phyloP scores from a whole-genome alignment of 257 asterid species.

The Paulownia fortunei region DNA sequence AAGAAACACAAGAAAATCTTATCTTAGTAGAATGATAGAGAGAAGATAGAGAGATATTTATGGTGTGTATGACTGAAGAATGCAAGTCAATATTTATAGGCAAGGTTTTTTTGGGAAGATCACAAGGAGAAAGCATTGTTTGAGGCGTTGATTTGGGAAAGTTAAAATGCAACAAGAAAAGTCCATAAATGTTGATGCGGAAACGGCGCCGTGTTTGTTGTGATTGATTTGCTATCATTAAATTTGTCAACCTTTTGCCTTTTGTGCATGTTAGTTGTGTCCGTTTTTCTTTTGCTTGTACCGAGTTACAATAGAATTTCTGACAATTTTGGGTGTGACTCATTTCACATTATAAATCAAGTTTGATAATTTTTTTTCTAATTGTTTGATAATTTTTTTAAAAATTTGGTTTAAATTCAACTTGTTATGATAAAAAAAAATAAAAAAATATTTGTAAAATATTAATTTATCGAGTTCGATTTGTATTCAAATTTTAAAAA shows the following conservation, averaged over 20 bases:
- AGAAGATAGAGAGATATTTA: background rate
- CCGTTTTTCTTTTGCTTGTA: constrained; percentile 11
- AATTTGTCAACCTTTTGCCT: constrained; percentile 26
- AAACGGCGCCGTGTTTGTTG: constrained; percentile 63
- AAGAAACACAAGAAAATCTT: background rate
- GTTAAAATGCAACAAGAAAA: constrained; percentile 30
- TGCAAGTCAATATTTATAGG: constrained; percentile 33
- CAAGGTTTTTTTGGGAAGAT: background rate
- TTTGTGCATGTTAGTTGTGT: constrained; percentile 32
- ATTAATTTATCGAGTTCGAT: too few species aligned
- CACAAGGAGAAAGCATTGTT: background rate
- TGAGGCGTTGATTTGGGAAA: constrained; percentile 55
- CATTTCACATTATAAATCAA: too few species aligned
- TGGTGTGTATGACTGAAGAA: constrained; percentile 1
- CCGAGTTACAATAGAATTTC: too few species aligned
- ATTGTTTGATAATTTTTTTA: too few species aligned
- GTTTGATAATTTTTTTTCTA: too few species aligned
- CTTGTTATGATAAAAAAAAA: too few species aligned
- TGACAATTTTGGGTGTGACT: too few species aligned
- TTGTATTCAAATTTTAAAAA: too few species aligned
- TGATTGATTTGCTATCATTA: constrained; percentile 21
- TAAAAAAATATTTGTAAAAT: too few species aligned
- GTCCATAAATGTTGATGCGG: constrained; percentile 30
- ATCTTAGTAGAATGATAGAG: background rate
- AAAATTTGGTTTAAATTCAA: too few species aligned